Evolutionary conservation across 352 stramenopile genomes (phyloP), one percentile per base, ranked within the genome.

Genomic region (Globisporangium emineosum): DNA sequence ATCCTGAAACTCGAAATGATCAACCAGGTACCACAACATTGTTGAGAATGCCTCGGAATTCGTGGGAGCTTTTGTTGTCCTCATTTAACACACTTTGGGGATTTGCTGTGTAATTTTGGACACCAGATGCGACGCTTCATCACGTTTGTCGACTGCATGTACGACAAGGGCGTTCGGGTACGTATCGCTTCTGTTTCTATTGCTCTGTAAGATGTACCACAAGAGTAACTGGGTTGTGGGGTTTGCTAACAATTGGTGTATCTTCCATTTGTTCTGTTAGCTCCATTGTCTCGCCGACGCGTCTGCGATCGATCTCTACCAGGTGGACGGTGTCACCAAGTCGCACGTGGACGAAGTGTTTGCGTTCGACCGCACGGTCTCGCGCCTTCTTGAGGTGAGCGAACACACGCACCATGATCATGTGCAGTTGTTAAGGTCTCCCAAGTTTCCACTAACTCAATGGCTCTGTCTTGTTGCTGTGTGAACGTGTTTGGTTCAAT

Each of bases 121-220:
- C 17, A 7, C 47, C 43, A 89, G 66, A 86, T 92, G 66, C 87
- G 97, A 57, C 89, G 97, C 58, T 99, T 99, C 71, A 99, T 99
- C 70, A 99, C 96, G 13, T 93, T 99, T 54, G 85, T 99, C 64
- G 97, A 99, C 78, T 97, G 98, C 76, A 88, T 99, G 77, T 99
- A 99, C 72, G 96, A 99, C 70, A 86, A 81, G 43, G 76, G 78
- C 60, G 82, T 92, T 3, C 71, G 74, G 65, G 81, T 93, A 71
- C 30, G 83, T 79, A 32, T 6, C 5, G 58, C 37, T 54, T 15
- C 15, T n/a, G n/a, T n/a, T n/a, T 59, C n/a, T 29, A 50, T 54
- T 57, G n/a, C n/a, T n/a, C n/a, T n/a, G n/a, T n/a, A n/a, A n/a
- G n/a, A n/a, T n/a, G n/a, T n/a, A n/a, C n/a, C n/a, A n/a, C n/a